Evolutionary conservation across 305 asterid species (phyloP).

Genomic region (Andrographis paniculata): DNA sequence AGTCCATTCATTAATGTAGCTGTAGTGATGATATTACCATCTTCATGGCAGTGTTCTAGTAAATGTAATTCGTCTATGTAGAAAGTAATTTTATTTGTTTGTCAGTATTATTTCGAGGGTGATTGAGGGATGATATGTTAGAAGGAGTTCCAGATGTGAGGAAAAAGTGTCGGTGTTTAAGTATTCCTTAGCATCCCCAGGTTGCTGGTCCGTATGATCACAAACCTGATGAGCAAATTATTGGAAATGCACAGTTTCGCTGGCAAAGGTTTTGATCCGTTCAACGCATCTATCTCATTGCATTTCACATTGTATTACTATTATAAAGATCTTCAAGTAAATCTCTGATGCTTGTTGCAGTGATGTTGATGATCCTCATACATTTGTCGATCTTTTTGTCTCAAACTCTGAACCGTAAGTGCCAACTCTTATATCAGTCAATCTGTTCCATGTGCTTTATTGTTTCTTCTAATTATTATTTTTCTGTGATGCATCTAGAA

Average conservation of each 20-base stretch:
- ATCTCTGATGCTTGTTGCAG: conserved; percentile 25
- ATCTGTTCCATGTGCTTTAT: not conserved
- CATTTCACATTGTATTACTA: not conserved
- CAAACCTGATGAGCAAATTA: conserved; percentile 42
- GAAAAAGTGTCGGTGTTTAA: not conserved
- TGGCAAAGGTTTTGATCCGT: conserved; percentile 54
- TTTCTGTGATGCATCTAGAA: conserved; percentile 25
- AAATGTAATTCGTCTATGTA: too few relatives aligned
- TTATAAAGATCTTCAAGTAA: conserved; percentile 2
- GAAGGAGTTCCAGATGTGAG: too few relatives aligned
- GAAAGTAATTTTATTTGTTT: not conserved
- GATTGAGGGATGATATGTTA: too few relatives aligned
- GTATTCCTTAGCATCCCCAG: conserved; percentile 49
- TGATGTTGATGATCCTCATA: conserved; percentile 59
- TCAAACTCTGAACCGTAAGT: conserved; percentile 70
- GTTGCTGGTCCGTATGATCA: conserved; percentile 57
- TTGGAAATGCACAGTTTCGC: conserved; percentile 66
- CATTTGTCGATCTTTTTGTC: conserved; percentile 50
- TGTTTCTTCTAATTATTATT: conserved; percentile 7
- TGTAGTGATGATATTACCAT: too few relatives aligned
- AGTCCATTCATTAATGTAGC: not conserved
- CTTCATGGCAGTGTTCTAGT: not conserved
- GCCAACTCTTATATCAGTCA: conserved; percentile 10
- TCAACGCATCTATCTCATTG: not conserved
- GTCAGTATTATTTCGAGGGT: too few relatives aligned